Evolutionary conservation across 352 stramenopile genomes (phyloP).

Genomic region (Thalassiosira gravida): DNA sequence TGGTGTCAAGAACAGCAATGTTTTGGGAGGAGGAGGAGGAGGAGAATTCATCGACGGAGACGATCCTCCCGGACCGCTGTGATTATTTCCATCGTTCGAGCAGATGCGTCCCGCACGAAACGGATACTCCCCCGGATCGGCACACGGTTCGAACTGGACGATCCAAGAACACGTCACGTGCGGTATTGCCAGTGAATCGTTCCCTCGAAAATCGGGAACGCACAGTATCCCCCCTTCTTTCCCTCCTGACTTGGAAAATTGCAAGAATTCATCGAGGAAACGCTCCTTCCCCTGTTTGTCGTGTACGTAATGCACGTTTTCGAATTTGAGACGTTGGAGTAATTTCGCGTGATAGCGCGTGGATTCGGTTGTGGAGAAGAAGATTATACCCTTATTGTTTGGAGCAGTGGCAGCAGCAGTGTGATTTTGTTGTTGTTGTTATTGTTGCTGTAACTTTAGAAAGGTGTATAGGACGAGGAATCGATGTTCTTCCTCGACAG

Average conservation of each 20-base stretch:
- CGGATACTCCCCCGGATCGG: slow-evolving; percentile 46
- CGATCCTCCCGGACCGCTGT: background rate
- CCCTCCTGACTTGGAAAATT: slow-evolving; percentile 22
- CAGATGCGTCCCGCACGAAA: slow-evolving; percentile 34
- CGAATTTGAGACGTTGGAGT: slow-evolving; percentile 34
- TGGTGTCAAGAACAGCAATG: slow-evolving; percentile 45
- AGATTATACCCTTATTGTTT: slow-evolving; percentile 53
- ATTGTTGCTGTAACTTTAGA: too few relatives aligned
- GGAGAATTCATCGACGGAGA: too few relatives aligned
- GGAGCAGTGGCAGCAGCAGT: slow-evolving; percentile 48
- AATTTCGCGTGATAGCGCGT: slow-evolving; percentile 31
- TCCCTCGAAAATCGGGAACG: slow-evolving; percentile 30
- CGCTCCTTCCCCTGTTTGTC: slow-evolving; percentile 13
- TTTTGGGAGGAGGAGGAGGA: background rate
- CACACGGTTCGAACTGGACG: slow-evolving; percentile 47
- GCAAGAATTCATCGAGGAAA: slow-evolving; percentile 23
- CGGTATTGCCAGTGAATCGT: slow-evolving; percentile 21
- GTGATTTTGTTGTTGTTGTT: too few relatives aligned
- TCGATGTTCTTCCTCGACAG: too few relatives aligned
- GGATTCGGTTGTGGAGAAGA: slow-evolving; percentile 47
- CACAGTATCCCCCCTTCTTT: slow-evolving; percentile 24
- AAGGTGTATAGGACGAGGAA: too few relatives aligned
- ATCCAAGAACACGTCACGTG: slow-evolving; percentile 28
- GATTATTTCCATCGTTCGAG: background rate
- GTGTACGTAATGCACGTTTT: slow-evolving; percentile 20